Evolutionary conservation across 2,329 filamentous ascomycete genomes (phyloP).

Genomic region (Fusarium irregulare): DNA sequence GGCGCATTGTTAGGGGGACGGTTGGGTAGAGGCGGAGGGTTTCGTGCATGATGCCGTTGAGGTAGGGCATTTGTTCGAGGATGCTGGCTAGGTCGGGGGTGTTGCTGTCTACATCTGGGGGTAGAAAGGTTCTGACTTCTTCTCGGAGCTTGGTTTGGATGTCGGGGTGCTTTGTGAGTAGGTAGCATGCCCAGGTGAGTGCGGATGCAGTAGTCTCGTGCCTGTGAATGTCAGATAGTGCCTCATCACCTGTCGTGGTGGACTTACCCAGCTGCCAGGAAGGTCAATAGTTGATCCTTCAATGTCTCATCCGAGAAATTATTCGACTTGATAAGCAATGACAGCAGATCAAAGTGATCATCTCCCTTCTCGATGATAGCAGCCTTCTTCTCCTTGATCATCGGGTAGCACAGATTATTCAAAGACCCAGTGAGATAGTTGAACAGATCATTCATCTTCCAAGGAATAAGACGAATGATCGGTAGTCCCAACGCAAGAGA

Average conservation of each 20-base stretch:
- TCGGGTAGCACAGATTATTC: conserved; percentile 21
- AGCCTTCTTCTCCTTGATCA: conserved; percentile 59
- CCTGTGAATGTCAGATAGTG: neutral
- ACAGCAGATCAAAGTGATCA: conserved; percentile 73
- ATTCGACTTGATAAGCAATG: conserved; percentile 62
- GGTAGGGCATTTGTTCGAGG: conserved; percentile 73
- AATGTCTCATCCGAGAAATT: conserved; percentile 64
- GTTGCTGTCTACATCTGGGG: neutral
- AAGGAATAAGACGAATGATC: conserved; percentile 27
- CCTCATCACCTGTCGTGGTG: accelerated
- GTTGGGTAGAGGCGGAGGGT: conserved; percentile 74
- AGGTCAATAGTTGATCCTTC: conserved; percentile 66
- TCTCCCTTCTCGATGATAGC: conserved; percentile 57
- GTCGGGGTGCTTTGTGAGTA: conserved; percentile 32
- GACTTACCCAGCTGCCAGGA: conserved; percentile 55
- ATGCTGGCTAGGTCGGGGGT: conserved; percentile 56
- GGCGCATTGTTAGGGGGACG: conserved; percentile 72
- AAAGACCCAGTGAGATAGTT: conserved; percentile 23
- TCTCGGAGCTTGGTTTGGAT: conserved; percentile 33
- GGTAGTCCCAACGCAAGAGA: conserved; percentile 23
- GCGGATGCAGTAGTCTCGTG: conserved; percentile 41
- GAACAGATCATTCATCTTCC: conserved; percentile 39
- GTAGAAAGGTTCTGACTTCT: conserved; percentile 13
- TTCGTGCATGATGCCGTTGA: conserved; percentile 77
- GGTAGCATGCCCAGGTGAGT: conserved; percentile 36